phyloP scores from a whole-genome alignment of 2,329 filamentous ascomycete genomes.

The Scedosporium boydii region DNA sequence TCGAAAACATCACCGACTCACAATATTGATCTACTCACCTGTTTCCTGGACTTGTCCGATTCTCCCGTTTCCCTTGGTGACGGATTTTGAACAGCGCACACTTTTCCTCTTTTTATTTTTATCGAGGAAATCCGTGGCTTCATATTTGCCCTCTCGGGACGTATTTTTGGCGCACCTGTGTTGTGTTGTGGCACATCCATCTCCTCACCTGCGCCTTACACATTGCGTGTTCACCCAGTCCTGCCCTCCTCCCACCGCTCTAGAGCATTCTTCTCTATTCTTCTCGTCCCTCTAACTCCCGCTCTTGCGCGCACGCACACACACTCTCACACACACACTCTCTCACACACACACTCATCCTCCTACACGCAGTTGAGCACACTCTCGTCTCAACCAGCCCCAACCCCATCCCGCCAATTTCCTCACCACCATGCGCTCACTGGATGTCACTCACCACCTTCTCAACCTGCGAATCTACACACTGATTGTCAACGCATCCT shows the following conservation, averaged over 20 bases:
- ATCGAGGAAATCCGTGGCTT: no score
- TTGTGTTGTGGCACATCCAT: neutral
- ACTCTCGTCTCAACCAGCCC: neutral
- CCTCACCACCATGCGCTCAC: slow-evolving; percentile 5
- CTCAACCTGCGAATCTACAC: slow-evolving; percentile 1
- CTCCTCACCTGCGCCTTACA: neutral
- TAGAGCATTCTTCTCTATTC: neutral
- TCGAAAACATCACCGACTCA: neutral
- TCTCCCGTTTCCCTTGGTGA: neutral
- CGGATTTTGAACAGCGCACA: neutral
- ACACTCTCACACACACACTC: neutral
- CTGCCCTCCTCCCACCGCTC: neutral
- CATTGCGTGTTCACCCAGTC: neutral
- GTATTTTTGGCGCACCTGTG: neutral
- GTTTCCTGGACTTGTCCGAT: neutral
- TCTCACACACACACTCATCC: neutral
- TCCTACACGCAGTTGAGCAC: neutral
- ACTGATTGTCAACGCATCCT: slow-evolving; percentile 6
- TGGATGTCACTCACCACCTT: slow-evolving; percentile 4
- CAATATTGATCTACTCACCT: neutral
- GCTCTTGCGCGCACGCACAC: neutral
- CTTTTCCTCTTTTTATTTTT: neutral
- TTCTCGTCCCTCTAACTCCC: neutral
- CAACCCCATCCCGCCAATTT: neutral
- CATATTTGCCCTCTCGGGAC: no score